Evolutionary conservation across 495 filamentous ascomycete genomes (phyloP).

Genomic region (Lophiostoma macrostomum): DNA sequence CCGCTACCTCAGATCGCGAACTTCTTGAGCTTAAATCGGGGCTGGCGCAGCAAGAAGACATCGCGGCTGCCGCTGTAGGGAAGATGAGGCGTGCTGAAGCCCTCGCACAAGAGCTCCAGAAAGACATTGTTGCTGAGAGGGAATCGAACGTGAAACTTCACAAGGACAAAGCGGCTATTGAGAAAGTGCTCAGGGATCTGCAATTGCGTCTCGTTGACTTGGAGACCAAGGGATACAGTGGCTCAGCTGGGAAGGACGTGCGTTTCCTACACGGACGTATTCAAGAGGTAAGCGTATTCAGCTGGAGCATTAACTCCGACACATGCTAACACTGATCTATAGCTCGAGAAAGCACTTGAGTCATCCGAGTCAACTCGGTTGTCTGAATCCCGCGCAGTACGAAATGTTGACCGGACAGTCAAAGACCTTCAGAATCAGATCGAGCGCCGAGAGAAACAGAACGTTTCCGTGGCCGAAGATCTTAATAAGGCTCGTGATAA

Average conservation of each 20-base stretch:
- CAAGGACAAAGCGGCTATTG: constrained; percentile 86
- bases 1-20: constrained; percentile 84
- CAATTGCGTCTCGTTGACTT: constrained; percentile 88
- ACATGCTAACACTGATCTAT: constrained; percentile 22
- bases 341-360: constrained; percentile 94
- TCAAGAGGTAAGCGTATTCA: constrained; percentile 71
- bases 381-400: constrained; percentile 78
- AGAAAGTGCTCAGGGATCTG: constrained; percentile 87
- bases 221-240: constrained; percentile 95
- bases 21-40: constrained; percentile 85
- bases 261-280: constrained; percentile 91
- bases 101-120: constrained; percentile 82
- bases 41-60: constrained; percentile 90
- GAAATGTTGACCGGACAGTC: constrained; percentile 92
- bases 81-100: constrained; percentile 98
- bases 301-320: constrained; percentile 13
- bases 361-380: constrained; percentile 71
- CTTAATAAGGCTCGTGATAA: constrained; percentile 80
- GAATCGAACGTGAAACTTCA: constrained; percentile 79
- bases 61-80: constrained; percentile 86
- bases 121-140: constrained; percentile 87
- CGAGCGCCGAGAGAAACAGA: constrained; percentile 84
- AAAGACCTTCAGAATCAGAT: constrained; percentile 91
- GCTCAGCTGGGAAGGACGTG: constrained; percentile 80
- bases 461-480: constrained; percentile 75